phyloP scores from a whole-genome alignment of 139 green algal genomes.

The Picochlorum sp. region DNA sequence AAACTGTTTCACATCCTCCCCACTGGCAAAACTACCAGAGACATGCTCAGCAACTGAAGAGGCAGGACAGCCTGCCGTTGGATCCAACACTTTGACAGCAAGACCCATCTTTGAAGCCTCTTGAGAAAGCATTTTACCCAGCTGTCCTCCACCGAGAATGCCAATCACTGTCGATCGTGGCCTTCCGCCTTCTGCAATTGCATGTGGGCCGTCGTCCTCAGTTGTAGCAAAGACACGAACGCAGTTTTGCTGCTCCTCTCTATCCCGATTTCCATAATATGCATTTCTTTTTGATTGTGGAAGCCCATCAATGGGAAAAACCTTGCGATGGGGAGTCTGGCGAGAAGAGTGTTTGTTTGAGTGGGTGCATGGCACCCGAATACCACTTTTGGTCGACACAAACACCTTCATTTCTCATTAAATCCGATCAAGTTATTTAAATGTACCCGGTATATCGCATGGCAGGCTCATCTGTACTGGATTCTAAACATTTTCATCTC shows the following conservation, averaged over 20 bases:
- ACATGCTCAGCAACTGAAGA: conserved; percentile 64
- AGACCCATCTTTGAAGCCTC: conserved; percentile 87
- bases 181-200: conserved; percentile 20
- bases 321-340: neutral
- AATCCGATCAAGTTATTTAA: too few relatives aligned
- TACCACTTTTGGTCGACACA: too few relatives aligned
- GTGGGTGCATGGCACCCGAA: too few relatives aligned
- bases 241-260: neutral
- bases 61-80: conserved; percentile 66
- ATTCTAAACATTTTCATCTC: too few relatives aligned
- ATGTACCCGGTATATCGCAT: too few relatives aligned
- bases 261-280: neutral
- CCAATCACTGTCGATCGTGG: conserved; percentile 58
- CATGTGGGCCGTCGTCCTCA: neutral
- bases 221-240: neutral
- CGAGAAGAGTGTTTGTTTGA: too few relatives aligned
- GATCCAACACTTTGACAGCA: conserved; percentile 79
- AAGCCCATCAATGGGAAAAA: neutral
- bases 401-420: too few relatives aligned
- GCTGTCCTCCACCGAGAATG: conserved; percentile 91
- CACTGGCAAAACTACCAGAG: conserved; percentile 68
- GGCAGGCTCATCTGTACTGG: too few relatives aligned
- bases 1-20: conserved; percentile 61
- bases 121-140: conserved; percentile 93
- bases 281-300: neutral